These are phyloP conservation scores for Fusarium buxicola DNA, from an alignment of 2,329 filamentous ascomycete genomes.

Conservation along the genomic window DNA sequence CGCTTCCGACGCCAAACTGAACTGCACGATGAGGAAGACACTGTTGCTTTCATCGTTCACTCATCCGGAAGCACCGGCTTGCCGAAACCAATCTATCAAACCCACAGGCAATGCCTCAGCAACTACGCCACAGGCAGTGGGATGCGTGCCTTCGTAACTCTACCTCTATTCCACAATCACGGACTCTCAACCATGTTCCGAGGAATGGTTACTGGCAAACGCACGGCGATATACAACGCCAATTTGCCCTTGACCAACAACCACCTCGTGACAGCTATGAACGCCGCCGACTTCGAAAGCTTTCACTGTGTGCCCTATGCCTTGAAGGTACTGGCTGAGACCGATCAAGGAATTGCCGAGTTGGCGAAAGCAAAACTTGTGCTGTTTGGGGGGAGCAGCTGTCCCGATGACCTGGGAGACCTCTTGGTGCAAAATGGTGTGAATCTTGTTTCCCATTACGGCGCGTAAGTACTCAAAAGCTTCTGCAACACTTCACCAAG, in stretches of 20 bases:
- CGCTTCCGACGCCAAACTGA: slow-evolving; percentile 29
- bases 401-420: slow-evolving; percentile 69
- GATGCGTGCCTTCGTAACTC: slow-evolving; percentile 63
- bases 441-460: slow-evolving; percentile 66
- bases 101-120: slow-evolving; percentile 61
- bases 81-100: slow-evolving; percentile 71
- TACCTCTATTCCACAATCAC: slow-evolving; percentile 70
- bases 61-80: slow-evolving; percentile 67
- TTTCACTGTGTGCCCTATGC: slow-evolving; percentile 73
- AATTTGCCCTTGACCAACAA: slow-evolving; percentile 64
- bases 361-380: slow-evolving; percentile 63
- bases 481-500: not conserved
- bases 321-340: slow-evolving; percentile 70
- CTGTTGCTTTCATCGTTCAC: slow-evolving; percentile 46
- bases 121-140: slow-evolving; percentile 56
- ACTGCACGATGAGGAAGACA: slow-evolving; percentile 9
- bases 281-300: slow-evolving; percentile 55
- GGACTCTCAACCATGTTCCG: slow-evolving; percentile 67
- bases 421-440: slow-evolving; percentile 63
- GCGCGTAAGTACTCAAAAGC: slow-evolving; percentile 55
- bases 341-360: slow-evolving; percentile 61
- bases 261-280: slow-evolving; percentile 58
- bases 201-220: slow-evolving; percentile 61
- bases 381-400: slow-evolving; percentile 66
- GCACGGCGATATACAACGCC: slow-evolving; percentile 65